phyloP scores from a whole-genome alignment of 2,329 filamentous ascomycete genomes.

The Cladosporium sp. region DNA sequence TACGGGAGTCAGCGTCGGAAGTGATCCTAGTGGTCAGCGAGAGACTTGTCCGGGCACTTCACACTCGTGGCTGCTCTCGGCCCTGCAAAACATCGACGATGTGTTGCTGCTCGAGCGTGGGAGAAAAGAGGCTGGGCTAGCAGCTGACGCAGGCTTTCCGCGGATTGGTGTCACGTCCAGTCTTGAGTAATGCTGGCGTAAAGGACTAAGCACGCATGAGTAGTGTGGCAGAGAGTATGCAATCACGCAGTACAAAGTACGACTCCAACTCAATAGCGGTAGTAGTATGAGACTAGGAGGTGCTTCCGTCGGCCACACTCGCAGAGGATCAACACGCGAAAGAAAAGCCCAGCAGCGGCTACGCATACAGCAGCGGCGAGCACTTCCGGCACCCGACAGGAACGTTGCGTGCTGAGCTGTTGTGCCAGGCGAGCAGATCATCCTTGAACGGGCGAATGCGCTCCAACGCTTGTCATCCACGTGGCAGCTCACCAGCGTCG shows the following conservation, averaged over 20 bases:
- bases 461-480: neutral
- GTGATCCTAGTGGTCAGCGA: slow-evolving; percentile 3
- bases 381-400: neutral
- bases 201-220: neutral
- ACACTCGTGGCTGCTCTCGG: slow-evolving; percentile 5
- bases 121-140: neutral
- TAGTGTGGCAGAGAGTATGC: neutral
- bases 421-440: neutral
- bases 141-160: neutral
- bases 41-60: neutral
- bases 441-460: neutral
- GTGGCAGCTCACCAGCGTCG: neutral
- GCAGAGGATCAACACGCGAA: neutral
- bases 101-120: neutral
- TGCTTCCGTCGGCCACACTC: neutral
- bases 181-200: slow-evolving; percentile 4
- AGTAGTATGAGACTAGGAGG: neutral
- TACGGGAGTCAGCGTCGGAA: neutral
- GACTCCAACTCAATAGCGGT: neutral
- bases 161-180: neutral
- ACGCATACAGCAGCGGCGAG: neutral
- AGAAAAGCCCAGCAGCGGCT: no score
- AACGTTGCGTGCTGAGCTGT: neutral
- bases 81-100: slow-evolving; percentile 19
- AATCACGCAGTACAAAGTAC: neutral